phyloP scores from a whole-genome alignment of 441 rosid species.

The Eutrema salsugineum region DNA sequence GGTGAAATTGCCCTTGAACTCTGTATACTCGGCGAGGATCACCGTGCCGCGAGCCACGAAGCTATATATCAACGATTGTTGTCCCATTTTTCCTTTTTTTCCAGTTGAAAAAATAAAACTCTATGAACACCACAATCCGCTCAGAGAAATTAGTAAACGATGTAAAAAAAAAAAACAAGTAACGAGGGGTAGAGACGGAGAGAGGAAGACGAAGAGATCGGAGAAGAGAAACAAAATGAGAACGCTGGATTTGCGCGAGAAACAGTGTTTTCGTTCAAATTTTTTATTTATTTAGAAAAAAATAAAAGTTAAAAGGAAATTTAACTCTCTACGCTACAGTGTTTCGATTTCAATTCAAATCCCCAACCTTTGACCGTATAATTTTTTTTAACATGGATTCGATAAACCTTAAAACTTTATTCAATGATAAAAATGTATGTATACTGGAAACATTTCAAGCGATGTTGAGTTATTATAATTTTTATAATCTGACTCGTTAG shows the following conservation, averaged over 20 bases:
- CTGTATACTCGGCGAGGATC: conserved; percentile 75
- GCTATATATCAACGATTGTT: conserved; percentile 83
- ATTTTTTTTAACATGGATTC: too few relatives aligned
- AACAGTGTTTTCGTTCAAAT: not conserved
- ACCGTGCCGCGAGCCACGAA: conserved; percentile 91
- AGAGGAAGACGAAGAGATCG: conserved; percentile 8
- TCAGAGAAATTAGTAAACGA: conserved; percentile 13
- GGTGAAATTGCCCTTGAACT: conserved; percentile 85
- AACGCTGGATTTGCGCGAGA: conserved; percentile 22
- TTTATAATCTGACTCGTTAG: not conserved
- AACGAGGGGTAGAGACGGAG: not conserved
- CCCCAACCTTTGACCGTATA: too few relatives aligned
- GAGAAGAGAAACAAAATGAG: conserved; percentile 3
- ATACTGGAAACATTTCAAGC: not conserved
- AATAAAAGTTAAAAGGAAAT: not conserved
- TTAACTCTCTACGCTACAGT: not conserved
- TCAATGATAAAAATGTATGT: too few relatives aligned
- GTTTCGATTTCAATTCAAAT: not conserved
- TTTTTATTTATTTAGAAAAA: not conserved
- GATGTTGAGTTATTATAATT: not conserved
- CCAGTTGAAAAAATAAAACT: not conserved
- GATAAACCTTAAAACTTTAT: too few relatives aligned
- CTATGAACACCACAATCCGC: conserved; percentile 1
- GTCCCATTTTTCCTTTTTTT: conserved; percentile 49
- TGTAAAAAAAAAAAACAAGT: not conserved